Base-by-base conservation (phyloP, 805 yeast species). In the Metschnikowia lachancei region DNA sequence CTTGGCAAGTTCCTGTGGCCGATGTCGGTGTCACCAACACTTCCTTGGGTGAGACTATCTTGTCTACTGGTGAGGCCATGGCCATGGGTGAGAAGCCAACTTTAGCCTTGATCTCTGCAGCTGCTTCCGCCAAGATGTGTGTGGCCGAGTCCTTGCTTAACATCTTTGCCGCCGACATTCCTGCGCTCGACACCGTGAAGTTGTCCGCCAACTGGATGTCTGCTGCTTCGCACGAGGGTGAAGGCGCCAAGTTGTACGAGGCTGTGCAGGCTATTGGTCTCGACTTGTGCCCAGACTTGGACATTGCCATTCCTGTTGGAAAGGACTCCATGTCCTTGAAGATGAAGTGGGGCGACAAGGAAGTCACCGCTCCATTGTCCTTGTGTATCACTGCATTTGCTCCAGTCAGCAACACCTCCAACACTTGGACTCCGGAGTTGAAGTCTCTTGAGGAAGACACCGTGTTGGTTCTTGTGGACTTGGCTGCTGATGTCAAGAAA, bases 171-270 rank as follows among this genome's bases (percentile, higher is more conserved):
- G 95, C 98, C 32, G 95, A 94, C 65, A 77, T 94, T 49, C 80
- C 84, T 49, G 72, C 82, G 7, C 73, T 92, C 50, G 83, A 82
- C 52, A 77, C 82, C 54, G 82, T 94, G 45, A 88, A 91, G 62
- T 71, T 94, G 49, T 87, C 96, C 43, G 99, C 99, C 38, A 94
- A 94, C 74, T 94, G 99, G 99, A 94, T 94, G 99, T 83, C 97
- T 10, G 91, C 98, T 41, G 96, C 99, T 22, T 77, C 92, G 30
- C 95, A 91, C 60, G 81, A 81, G 18, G 98, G 98, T 60, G 99
- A 94, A 69, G 99, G 99, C 51, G 78, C 95, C 43, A 91, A 89
- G 52, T 75, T 94, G 52, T 94, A 92, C 64, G 97, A 90, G 68
- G 99, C 97, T 39, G 99, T 94, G 39, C 91, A 90, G 69, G 98